Conservation (phyloP, 2,329 filamentous ascomycete genomes). For the Rugonectria rugulosa region DNA sequence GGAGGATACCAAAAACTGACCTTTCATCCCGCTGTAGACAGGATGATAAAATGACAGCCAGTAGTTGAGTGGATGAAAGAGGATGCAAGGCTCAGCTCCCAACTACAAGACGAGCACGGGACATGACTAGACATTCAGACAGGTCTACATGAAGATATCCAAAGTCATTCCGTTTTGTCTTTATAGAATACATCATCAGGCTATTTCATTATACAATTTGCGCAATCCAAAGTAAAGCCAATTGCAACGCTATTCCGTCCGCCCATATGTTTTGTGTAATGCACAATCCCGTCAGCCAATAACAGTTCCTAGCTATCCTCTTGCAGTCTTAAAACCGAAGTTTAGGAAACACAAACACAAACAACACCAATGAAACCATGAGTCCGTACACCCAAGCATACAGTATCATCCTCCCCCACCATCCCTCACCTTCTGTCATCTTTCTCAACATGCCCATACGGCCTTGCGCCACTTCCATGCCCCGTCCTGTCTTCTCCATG, state of each 20-base stretch:
- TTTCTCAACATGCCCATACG: slow-evolving; percentile 78
- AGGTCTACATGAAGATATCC: no score
- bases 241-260: slow-evolving; percentile 19
- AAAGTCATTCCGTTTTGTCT: no score
- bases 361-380: slow-evolving; percentile 77
- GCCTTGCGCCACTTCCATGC: slow-evolving; percentile 78
- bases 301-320: not conserved
- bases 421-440: slow-evolving; percentile 89
- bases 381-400: slow-evolving; percentile 85
- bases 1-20: no score
- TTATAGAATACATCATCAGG: not conserved
- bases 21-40: no score
- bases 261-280: slow-evolving; percentile 5
- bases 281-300: not conserved
- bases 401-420: slow-evolving; percentile 83
- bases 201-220: slow-evolving; percentile 12
- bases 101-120: no score
- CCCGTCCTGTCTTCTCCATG: slow-evolving; percentile 77
- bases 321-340: slow-evolving; percentile 72
- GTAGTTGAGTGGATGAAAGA: no score
- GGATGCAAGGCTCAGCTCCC: no score
- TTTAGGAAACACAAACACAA: slow-evolving; percentile 90
- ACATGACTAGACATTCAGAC: no score
- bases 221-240: not conserved
- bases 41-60: no score